Evolutionary conservation across 257 asterid species (phyloP).

Genomic region (Petunia axillaris): DNA sequence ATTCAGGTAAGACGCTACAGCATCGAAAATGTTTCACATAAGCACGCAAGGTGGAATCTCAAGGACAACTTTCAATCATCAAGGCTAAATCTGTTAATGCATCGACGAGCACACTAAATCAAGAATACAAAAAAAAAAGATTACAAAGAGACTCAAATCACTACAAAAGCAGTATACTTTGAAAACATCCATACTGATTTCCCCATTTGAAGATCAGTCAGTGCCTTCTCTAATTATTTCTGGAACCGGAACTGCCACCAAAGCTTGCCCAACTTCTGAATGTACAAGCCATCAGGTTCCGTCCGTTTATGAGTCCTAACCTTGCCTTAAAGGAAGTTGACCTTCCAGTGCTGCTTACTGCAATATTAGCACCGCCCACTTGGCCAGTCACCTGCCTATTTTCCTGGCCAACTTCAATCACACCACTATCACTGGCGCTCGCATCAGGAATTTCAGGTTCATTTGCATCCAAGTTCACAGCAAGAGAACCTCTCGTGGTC

Average conservation of each 20-base stretch:
- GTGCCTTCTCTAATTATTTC: constrained; percentile 45
- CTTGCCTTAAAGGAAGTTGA: constrained; percentile 70
- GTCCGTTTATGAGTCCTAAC: constrained; percentile 63
- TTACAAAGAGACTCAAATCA: too few species aligned
- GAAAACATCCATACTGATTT: too few species aligned
- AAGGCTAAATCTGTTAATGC: too few species aligned
- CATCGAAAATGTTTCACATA: too few species aligned
- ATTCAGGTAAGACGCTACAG: too few species aligned
- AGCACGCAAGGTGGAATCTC: too few species aligned
- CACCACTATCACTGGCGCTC: constrained; percentile 51
- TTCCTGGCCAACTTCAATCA: constrained; percentile 47
- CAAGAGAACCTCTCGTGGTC: constrained; percentile 60
- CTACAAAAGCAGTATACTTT: too few species aligned
- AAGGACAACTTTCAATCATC: too few species aligned
- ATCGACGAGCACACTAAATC: too few species aligned
- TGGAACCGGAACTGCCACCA: constrained; percentile 56
- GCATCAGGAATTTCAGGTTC: constrained; percentile 59
- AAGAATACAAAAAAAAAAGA: too few species aligned
- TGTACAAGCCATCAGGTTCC: constrained; percentile 60
- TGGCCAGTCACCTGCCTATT: constrained; percentile 32
- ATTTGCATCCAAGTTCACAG: constrained; percentile 69
- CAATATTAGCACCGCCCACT: constrained; percentile 36
- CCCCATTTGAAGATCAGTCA: constrained; percentile 11
- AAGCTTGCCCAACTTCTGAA: constrained; percentile 77
- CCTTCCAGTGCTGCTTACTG: constrained; percentile 51